Percentiles rank a stretch among this genome's conserved stretches.
These are phyloP conservation scores for Phytopythium helicoides DNA, from an alignment of 352 stramenopile species.

Conservation along the genomic window DNA sequence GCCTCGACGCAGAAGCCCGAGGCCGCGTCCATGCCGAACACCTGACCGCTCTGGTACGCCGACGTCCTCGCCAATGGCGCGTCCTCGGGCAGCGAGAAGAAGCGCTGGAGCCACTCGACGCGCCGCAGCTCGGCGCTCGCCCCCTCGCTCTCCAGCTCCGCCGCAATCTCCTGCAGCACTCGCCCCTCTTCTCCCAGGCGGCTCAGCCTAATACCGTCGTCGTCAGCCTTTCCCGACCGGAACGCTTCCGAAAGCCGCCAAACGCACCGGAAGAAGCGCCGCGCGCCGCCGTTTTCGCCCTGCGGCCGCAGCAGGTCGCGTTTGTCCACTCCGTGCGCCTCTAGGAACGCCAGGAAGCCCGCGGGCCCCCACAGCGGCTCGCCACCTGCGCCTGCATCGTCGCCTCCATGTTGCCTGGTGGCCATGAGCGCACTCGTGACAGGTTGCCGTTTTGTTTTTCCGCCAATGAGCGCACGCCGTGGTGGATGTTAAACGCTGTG, in stretches of 20 bases:
- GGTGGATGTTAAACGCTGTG: constrained; percentile 1
- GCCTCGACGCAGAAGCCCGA: constrained; percentile 70
- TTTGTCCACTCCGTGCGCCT: constrained; percentile 39
- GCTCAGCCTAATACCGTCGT: no score
- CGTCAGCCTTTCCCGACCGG: no score
- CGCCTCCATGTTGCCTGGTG: no score
- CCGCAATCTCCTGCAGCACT: constrained; percentile 1
- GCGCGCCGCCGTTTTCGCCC: constrained; percentile 12
- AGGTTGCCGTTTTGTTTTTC: no score
- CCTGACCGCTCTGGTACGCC: constrained; percentile 45
- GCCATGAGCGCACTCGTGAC: no score
- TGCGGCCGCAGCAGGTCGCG: constrained; percentile 36
- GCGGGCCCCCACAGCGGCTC: constrained; percentile 31
- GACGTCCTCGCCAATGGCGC: constrained; percentile 39
- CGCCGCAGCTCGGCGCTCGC: constrained; percentile 5
- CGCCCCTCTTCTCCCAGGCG: not conserved
- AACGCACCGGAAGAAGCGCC: constrained; percentile 63
- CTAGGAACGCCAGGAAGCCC: constrained; percentile 61
- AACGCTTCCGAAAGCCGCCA: no score
- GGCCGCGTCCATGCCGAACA: constrained; percentile 86
- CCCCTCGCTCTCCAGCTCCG: constrained; percentile 7
- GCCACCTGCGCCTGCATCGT: not conserved
- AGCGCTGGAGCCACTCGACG: constrained; percentile 53
- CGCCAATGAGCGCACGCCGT: not conserved
- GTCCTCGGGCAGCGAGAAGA: constrained; percentile 59